A percentile compares a stretch with the other conserved stretches of the same genome.
These are phyloP conservation scores for Luzula sylvatica DNA, from an alignment of 176 grass and related monocot species.

Conservation along the genomic window DNA sequence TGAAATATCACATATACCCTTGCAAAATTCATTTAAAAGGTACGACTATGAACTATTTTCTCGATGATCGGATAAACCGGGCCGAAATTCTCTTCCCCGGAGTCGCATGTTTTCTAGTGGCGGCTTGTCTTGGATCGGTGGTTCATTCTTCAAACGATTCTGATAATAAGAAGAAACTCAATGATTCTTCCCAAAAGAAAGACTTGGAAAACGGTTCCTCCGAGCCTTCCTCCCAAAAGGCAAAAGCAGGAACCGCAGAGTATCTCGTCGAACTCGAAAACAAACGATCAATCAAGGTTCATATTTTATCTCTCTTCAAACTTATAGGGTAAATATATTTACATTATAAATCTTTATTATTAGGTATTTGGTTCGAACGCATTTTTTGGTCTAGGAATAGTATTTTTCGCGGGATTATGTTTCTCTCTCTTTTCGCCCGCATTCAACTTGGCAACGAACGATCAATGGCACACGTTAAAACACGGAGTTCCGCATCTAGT, in stretches of 20 bases:
- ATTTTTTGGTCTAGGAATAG: slow-evolving; percentile 66
- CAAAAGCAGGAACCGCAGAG: slow-evolving; percentile 80
- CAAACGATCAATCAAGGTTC: slow-evolving; percentile 81
- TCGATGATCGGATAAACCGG: slow-evolving; percentile 75
- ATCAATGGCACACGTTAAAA: slow-evolving; percentile 78
- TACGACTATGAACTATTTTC: slow-evolving; percentile 86
- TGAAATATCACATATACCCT: background rate
- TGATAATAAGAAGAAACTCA: slow-evolving; percentile 79
- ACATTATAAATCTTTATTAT: background rate
- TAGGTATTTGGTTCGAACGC: slow-evolving; percentile 23
- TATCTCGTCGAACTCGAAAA: slow-evolving; percentile 71
- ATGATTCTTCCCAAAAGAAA: slow-evolving; percentile 20
- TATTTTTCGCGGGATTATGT: slow-evolving; percentile 78
- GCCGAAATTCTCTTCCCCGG: slow-evolving; percentile 88
- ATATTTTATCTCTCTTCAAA: too few species aligned
- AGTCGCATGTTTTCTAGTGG: slow-evolving; percentile 73
- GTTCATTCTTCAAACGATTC: slow-evolving; percentile 86
- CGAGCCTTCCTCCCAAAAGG: slow-evolving; percentile 27
- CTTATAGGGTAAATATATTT: background rate
- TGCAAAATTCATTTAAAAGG: slow-evolving; percentile 23
- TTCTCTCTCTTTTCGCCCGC: slow-evolving; percentile 96
- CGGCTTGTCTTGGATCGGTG: slow-evolving; percentile 71
- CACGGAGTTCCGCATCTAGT: slow-evolving; percentile 64
- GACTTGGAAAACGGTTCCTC: slow-evolving; percentile 53
- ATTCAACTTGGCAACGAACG: slow-evolving; percentile 88